These are phyloP conservation scores for Colletotrichum viniferum DNA, from an alignment of 2,329 filamentous ascomycete species.

Conservation along the genomic window DNA sequence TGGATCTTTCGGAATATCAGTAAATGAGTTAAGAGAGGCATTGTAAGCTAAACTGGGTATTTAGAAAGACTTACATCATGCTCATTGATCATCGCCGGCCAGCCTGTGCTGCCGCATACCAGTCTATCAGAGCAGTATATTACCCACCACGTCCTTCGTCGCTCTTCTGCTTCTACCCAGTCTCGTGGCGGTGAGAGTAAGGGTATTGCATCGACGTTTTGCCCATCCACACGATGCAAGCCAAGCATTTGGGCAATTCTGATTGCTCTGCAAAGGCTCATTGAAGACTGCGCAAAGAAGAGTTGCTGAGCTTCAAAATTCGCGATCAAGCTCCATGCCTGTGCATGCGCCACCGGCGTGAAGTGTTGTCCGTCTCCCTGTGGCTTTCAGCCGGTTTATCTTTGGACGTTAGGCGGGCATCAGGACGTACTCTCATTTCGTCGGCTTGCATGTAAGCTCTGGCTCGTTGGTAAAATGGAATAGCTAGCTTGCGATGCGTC, in stretches of 20 bases:
- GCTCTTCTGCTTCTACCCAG: conserved; percentile 71
- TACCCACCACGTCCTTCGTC: conserved; percentile 71
- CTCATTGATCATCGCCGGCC: conserved; percentile 72
- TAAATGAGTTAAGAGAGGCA: not conserved
- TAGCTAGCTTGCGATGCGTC: conserved; percentile 13
- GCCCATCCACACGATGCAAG: conserved; percentile 67
- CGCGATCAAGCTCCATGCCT: conserved; percentile 64
- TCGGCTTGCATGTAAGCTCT: conserved; percentile 24
- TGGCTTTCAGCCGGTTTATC: not conserved
- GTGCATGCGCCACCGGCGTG: conserved; percentile 63
- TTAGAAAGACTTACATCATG: conserved; percentile 44
- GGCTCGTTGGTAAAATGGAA: conserved; percentile 24
- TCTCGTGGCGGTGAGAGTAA: conserved; percentile 67
- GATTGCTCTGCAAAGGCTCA: conserved; percentile 66
- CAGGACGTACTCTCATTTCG: conserved; percentile 15
- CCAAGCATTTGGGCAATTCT: conserved; percentile 69
- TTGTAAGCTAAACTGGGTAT: not conserved
- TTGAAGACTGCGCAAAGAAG: conserved; percentile 71
- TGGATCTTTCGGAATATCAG: conserved; percentile 40
- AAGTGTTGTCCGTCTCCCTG: conserved; percentile 31
- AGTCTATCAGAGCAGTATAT: conserved; percentile 68
- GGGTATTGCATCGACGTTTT: conserved; percentile 66
- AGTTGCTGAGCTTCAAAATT: conserved; percentile 72
- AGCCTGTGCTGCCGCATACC: conserved; percentile 71
- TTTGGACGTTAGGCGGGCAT: not conserved